phyloP scores from a whole-genome alignment of 2,329 filamentous ascomycete genomes.

The Cladosporium cucumerinum region DNA sequence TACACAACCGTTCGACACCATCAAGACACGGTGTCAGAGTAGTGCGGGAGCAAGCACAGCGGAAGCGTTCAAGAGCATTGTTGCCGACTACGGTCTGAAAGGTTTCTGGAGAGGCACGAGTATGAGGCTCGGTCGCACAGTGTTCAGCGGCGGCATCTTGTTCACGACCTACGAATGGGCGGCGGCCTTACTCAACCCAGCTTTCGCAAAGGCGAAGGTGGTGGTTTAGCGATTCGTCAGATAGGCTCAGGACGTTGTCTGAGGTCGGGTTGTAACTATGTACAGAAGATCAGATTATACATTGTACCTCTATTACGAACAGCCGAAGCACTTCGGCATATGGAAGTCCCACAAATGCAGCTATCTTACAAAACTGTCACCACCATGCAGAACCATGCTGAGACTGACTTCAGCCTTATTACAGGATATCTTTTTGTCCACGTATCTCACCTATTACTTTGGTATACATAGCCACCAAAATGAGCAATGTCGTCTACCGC shows the following conservation, averaged over 20 bases:
- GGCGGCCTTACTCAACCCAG: conserved; percentile 46
- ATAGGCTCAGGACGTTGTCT: neutral
- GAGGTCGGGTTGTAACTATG: neutral
- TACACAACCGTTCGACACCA: conserved; percentile 61
- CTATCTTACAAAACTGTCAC: neutral
- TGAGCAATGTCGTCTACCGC: neutral
- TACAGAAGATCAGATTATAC: neutral
- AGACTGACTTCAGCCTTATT: neutral
- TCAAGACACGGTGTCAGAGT: conserved; percentile 62
- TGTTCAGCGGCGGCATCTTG: conserved; percentile 65
- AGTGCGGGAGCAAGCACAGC: conserved; percentile 55
- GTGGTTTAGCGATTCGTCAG: neutral
- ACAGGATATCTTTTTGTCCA: neutral
- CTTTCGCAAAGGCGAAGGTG: conserved; percentile 20
- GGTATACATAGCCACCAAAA: neutral
- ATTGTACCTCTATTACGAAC: neutral
- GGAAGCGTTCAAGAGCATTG: conserved; percentile 55
- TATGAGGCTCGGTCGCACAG: conserved; percentile 62
- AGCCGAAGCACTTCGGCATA: neutral
- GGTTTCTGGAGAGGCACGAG: conserved; percentile 67
- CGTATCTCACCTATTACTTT: neutral
- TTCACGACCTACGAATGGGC: conserved; percentile 62
- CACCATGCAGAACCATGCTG: neutral
- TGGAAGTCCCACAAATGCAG: neutral
- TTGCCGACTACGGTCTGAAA: conserved; percentile 55